These are phyloP conservation scores for Aspergillus intermedius DNA, from an alignment of 2,329 filamentous ascomycete genomes.

Conservation along the genomic window DNA sequence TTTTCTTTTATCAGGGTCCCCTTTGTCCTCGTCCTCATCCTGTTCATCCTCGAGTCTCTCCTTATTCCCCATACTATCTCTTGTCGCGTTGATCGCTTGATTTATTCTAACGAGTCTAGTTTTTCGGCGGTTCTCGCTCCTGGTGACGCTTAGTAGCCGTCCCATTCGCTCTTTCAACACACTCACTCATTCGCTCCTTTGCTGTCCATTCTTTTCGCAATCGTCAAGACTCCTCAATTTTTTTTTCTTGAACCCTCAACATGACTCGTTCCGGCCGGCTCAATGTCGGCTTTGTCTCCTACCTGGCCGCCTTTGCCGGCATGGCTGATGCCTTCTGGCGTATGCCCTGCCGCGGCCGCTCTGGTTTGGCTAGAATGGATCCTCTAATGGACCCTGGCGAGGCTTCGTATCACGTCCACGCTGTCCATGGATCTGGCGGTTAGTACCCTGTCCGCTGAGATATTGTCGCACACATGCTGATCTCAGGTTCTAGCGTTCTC, in stretches of 20 bases:
- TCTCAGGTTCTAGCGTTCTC: constrained; percentile 54
- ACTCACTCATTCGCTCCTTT: neutral
- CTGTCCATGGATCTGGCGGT: constrained; percentile 71
- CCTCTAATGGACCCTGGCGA: constrained; percentile 62
- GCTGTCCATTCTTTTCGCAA: neutral
- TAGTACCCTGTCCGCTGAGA: constrained; percentile 35
- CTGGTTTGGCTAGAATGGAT: constrained; percentile 67
- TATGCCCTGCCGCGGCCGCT: constrained; percentile 69
- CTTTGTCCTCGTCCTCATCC: too few species aligned
- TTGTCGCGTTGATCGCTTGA: too few species aligned
- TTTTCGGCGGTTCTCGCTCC: neutral
- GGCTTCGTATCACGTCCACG: constrained; percentile 62
- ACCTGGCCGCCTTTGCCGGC: constrained; percentile 23
- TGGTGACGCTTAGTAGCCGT: neutral
- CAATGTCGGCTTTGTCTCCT: constrained; percentile 17
- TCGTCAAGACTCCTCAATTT: neutral
- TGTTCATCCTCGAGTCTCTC: too few species aligned
- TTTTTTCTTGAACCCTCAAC: constrained; percentile 8
- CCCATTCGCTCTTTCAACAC: neutral
- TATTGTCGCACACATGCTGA: constrained; percentile 5
- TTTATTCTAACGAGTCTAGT: neutral
- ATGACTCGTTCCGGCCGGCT: constrained; percentile 13
- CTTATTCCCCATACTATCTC: too few species aligned
- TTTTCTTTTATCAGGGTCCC: too few species aligned
- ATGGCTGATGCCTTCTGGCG: constrained; percentile 71